Conservation (phyloP, 441 rosid species). For the Flueggea neowawraea region DNA sequence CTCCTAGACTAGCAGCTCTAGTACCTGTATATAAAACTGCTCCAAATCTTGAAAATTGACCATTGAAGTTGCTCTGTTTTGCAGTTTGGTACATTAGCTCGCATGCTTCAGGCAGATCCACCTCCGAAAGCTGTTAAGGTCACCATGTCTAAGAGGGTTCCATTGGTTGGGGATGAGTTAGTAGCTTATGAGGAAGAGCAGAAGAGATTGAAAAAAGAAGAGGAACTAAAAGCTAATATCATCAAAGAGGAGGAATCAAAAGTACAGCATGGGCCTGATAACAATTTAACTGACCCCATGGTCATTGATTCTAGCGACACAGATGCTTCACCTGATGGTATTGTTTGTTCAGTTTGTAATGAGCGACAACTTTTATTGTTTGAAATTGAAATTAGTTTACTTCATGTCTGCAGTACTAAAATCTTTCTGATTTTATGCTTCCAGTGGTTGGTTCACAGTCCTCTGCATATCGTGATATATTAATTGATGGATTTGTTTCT, state of each 20-base stretch:
- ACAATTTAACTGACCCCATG: conserved; percentile 74
- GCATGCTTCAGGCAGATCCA: conserved; percentile 98
- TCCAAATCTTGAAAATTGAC: too few species aligned
- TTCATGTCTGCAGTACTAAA: not conserved
- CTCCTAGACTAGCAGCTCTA: too few species aligned
- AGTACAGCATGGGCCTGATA: conserved; percentile 51
- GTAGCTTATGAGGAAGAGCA: conserved; percentile 97
- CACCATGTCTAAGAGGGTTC: conserved; percentile 91
- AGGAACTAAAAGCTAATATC: conserved; percentile 81
- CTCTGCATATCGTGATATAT: conserved; percentile 63
- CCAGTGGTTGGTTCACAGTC: conserved; percentile 59
- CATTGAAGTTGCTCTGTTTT: not conserved
- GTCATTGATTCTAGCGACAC: conserved; percentile 55
- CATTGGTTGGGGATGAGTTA: conserved; percentile 96
- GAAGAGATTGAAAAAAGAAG: conserved; percentile 80
- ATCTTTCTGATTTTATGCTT: conserved; percentile 17
- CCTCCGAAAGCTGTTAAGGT: conserved; percentile 99
- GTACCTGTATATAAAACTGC: too few species aligned
- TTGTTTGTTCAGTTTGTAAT: conserved; percentile 13
- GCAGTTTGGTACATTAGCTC: conserved; percentile 92
- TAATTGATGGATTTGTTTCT: conserved; percentile 94
- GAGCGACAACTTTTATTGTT: not conserved
- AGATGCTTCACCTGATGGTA: conserved; percentile 63
- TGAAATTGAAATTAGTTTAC: too few species aligned
- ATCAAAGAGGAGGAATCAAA: conserved; percentile 86